phyloP scores from a whole-genome alignment of 345 rosid genomes.

The Odontarrhena argentea region DNA sequence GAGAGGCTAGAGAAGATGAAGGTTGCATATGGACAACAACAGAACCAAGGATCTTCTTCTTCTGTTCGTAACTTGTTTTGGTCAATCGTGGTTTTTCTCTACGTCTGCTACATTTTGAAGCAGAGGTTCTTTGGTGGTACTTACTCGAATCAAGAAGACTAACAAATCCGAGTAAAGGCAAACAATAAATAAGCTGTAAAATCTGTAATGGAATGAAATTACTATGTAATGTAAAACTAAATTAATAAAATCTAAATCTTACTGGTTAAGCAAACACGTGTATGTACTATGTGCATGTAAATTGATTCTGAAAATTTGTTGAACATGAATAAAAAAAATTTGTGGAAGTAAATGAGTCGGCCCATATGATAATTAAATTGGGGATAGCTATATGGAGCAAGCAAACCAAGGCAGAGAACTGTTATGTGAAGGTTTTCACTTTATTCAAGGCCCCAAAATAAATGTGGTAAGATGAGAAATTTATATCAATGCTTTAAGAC shows the following conservation, averaged over 20 bases:
- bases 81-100: conserved; percentile 38
- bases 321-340: conserved; percentile 35
- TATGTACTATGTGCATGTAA: conserved; percentile 21
- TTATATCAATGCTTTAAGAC: conserved; percentile 36
- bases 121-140: conserved; percentile 36
- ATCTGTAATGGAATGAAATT: conserved; percentile 9
- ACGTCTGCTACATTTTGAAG: conserved; percentile 40
- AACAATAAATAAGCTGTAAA: conserved; percentile 21
- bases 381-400: conserved; percentile 32
- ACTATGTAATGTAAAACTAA: conserved; percentile 27
- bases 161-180: not conserved
- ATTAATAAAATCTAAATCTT: conserved; percentile 14
- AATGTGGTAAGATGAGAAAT: conserved; percentile 41
- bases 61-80: conserved; percentile 38
- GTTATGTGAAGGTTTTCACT: conserved; percentile 32
- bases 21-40: conserved; percentile 15
- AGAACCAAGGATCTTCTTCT: conserved; percentile 27
- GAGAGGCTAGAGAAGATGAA: conserved; percentile 33
- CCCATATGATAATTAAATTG: conserved; percentile 42
- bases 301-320: conserved; percentile 31
- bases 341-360: conserved; percentile 37
- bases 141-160: conserved; percentile 22
- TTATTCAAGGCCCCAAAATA: conserved; percentile 43
- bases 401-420: conserved; percentile 33
- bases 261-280: conserved; percentile 30